These are phyloP conservation scores for Lagenidium giganteum DNA, from an alignment of 352 stramenopile genomes.

Conservation along the genomic window DNA sequence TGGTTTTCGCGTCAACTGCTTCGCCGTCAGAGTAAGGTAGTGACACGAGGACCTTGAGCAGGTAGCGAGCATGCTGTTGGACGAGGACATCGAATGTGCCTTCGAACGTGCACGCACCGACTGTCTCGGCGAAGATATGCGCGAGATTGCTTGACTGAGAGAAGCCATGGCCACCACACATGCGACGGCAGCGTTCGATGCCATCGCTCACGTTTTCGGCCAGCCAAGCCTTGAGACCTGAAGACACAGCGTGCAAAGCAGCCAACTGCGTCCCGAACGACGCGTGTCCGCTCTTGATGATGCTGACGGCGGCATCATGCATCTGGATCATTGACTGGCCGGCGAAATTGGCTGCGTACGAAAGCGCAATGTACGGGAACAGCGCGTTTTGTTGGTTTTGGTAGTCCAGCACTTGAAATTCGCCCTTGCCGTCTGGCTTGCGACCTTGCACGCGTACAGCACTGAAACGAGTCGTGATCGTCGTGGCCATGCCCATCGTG, in stretches of 20 bases:
- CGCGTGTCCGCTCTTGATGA: constrained; percentile 25
- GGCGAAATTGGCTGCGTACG: constrained; percentile 35
- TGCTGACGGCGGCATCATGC: constrained; percentile 26
- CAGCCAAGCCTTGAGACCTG: constrained; percentile 48
- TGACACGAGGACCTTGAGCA: constrained; percentile 39
- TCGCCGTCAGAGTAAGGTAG: no score
- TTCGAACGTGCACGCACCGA: constrained; percentile 55
- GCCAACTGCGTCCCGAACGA: constrained; percentile 35
- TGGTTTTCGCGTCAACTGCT: no score
- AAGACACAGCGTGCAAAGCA: constrained; percentile 49
- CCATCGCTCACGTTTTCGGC: constrained; percentile 32
- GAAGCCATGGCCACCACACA: constrained; percentile 27
- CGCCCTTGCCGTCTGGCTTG: constrained; percentile 28
- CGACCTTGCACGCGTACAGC: constrained; percentile 39
- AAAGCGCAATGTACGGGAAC: constrained; percentile 37
- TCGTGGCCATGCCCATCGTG: constrained; percentile 19
- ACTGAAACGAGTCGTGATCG: constrained; percentile 54
- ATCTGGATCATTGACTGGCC: constrained; percentile 20
- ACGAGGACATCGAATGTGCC: constrained; percentile 70
- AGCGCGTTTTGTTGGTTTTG: constrained; percentile 51
- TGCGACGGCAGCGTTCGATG: constrained; percentile 37
- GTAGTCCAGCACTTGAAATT: constrained; percentile 56
- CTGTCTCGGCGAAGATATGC: constrained; percentile 32
- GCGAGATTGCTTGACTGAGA: constrained; percentile 18
- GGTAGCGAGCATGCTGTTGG: constrained; percentile 53